These are phyloP conservation scores for Yamadazyma olivae DNA, from an alignment of 805 yeast species.

Conservation along the genomic window DNA sequence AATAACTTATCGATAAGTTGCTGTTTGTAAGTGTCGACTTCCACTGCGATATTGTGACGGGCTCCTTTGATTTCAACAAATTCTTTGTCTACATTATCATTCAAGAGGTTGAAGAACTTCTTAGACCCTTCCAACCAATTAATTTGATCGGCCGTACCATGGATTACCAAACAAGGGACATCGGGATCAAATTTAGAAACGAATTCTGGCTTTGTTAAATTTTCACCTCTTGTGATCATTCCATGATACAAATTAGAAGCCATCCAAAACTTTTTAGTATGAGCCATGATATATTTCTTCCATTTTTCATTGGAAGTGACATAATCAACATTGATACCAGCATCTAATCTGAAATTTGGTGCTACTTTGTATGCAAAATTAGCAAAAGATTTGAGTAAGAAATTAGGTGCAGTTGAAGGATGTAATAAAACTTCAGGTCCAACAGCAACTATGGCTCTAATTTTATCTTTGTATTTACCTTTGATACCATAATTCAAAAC, in stretches of 20 bases:
- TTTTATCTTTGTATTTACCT: conserved; percentile 47
- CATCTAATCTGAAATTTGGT: conserved; percentile 52
- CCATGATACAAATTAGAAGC: conserved; percentile 60
- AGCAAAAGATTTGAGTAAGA: conserved; percentile 36
- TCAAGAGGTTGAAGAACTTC: conserved; percentile 34
- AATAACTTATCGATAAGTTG: conserved; percentile 5
- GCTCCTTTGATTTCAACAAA: conserved; percentile 25
- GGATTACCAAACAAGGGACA: conserved; percentile 53
- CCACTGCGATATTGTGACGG: conserved; percentile 42
- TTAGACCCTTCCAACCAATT: conserved; percentile 51
- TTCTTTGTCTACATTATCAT: conserved; percentile 30
- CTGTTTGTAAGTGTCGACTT: conserved; percentile 5
- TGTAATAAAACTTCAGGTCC: conserved; percentile 63
- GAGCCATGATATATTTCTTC: conserved; percentile 39
- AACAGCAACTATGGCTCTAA: conserved; percentile 47
- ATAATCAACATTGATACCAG: conserved; percentile 53
- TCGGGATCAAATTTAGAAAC: conserved; percentile 34
- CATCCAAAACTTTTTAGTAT: conserved; percentile 42
- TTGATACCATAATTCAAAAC: conserved; percentile 56
- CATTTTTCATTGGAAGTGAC: conserved; percentile 50
- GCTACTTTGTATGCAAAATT: conserved; percentile 34
- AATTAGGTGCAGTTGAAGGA: conserved; percentile 57
- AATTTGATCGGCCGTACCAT: conserved; percentile 62
- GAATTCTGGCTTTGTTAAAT: conserved; percentile 35
- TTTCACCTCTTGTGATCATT: conserved; percentile 61